These are phyloP conservation scores for Raphanus sativus DNA, from an alignment of 345 rosid species.

Conservation along the genomic window DNA sequence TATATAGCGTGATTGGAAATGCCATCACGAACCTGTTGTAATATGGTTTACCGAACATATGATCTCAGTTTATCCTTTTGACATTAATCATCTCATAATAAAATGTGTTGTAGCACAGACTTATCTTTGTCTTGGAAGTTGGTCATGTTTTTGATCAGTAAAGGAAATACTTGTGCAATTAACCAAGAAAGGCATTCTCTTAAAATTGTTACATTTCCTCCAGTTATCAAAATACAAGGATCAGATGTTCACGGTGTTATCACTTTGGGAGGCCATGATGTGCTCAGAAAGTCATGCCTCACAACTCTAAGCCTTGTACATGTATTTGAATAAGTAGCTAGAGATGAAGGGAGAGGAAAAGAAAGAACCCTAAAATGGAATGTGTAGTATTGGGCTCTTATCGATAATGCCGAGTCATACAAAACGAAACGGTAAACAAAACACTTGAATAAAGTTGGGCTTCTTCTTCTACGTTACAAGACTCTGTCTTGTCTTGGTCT, in stretches of 20 bases:
- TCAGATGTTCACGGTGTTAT: too few species aligned
- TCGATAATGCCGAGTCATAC: not conserved
- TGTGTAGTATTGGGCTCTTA: not conserved
- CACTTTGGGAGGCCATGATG: too few species aligned
- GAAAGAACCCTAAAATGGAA: not conserved
- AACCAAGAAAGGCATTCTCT: not conserved
- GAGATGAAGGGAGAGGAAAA: too few species aligned
- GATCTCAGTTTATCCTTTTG: conserved; percentile 9
- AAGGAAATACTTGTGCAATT: not conserved
- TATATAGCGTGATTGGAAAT: conserved; percentile 2
- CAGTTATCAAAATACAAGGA: too few species aligned
- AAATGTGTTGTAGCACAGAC: conserved; percentile 3
- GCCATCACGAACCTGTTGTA: conserved; percentile 16
- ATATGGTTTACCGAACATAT: conserved; percentile 9
- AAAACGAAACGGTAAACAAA: not conserved
- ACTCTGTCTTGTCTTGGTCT: not conserved
- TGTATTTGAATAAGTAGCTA: too few species aligned
- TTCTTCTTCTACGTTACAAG: not conserved
- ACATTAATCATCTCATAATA: not conserved
- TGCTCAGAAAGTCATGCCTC: too few species aligned
- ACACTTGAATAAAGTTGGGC: not conserved
- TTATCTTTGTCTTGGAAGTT: conserved; percentile 6
- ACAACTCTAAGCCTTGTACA: too few species aligned
- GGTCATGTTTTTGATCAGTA: not conserved
- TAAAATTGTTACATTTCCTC: not conserved